Evolutionary conservation across 192 early-diverging fungal genomes (phyloP).

Genomic region (Funneliformis geosporum): DNA sequence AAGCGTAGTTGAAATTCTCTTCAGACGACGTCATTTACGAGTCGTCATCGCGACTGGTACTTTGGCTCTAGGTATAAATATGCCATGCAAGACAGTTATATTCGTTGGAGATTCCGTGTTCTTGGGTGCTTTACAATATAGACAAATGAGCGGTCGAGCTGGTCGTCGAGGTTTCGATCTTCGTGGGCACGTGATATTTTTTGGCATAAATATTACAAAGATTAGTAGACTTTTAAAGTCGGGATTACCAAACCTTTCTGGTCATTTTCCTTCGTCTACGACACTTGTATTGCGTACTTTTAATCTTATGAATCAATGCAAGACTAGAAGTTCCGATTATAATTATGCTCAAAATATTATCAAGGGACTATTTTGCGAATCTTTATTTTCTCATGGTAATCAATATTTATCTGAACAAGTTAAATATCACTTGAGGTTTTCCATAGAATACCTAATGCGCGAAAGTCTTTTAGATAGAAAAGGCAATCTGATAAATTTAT

Average conservation of each 20-base stretch:
- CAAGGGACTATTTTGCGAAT: slow-evolving; percentile 32
- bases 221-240: slow-evolving; percentile 45
- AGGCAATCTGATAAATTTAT: slow-evolving; percentile 34
- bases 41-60: slow-evolving; percentile 47
- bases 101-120: slow-evolving; percentile 46
- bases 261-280: slow-evolving; percentile 47
- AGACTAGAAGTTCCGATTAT: not conserved
- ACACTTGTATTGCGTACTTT: slow-evolving; percentile 43
- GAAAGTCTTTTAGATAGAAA: slow-evolving; percentile 33
- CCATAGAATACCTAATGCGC: slow-evolving; percentile 44
- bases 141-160: slow-evolving; percentile 40
- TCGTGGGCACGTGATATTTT: slow-evolving; percentile 49
- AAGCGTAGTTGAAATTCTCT: slow-evolving; percentile 42
- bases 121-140: slow-evolving; percentile 45
- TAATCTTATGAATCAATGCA: slow-evolving; percentile 30
- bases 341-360: slow-evolving; percentile 11
- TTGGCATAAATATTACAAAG: slow-evolving; percentile 40
- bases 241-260: slow-evolving; percentile 38
- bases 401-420: slow-evolving; percentile 40
- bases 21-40: slow-evolving; percentile 39
- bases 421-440: slow-evolving; percentile 45
- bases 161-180: slow-evolving; percentile 49
- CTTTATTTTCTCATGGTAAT: slow-evolving; percentile 36
- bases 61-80: slow-evolving; percentile 45
- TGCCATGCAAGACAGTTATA: slow-evolving; percentile 44